Conservation (phyloP, 768 basidiomycete genomes). For the Phlebiopsis flavidoalba region DNA sequence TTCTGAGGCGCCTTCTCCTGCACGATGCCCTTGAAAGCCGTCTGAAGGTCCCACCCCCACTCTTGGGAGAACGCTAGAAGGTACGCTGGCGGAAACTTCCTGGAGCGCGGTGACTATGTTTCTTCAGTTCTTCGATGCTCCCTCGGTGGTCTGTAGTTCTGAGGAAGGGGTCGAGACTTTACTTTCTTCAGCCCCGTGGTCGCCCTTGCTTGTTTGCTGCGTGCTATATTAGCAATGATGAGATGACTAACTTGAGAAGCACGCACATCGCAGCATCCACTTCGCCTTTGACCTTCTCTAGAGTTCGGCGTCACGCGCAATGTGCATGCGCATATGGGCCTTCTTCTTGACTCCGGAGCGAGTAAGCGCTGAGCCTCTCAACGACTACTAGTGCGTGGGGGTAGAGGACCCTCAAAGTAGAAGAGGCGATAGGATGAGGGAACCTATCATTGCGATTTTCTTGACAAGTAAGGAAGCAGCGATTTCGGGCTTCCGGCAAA, state of each 20-base stretch:
- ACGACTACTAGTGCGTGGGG: slow-evolving; percentile 8
- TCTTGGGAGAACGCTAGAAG: background rate
- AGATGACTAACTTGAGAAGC: background rate
- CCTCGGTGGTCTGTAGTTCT: slow-evolving; percentile 13
- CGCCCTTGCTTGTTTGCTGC: slow-evolving; percentile 8
- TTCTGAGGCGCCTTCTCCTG: background rate
- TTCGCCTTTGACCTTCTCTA: slow-evolving; percentile 8
- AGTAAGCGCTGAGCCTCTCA: background rate
- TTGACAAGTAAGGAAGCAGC: slow-evolving; percentile 4
- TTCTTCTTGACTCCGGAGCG: slow-evolving; percentile 1
- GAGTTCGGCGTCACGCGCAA: slow-evolving; percentile 6
- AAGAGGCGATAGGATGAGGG: background rate
- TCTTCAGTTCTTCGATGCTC: slow-evolving; percentile 11
- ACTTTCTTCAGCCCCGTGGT: slow-evolving; percentile 10
- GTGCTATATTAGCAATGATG: background rate
- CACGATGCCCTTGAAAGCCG: slow-evolving; percentile 18
- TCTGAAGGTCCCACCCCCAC: slow-evolving; percentile 13
- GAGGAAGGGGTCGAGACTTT: slow-evolving; percentile 14
- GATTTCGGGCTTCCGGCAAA: background rate
- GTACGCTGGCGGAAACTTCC: slow-evolving; percentile 8
- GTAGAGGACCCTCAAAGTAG: slow-evolving; percentile 12
- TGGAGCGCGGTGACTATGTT: slow-evolving; percentile 11
- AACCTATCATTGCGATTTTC: background rate
- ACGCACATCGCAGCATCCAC: slow-evolving; percentile 11
- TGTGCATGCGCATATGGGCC: background rate